phyloP scores from a whole-genome alignment of 2,329 filamentous ascomycete species.

The Ramularia endophylla region DNA sequence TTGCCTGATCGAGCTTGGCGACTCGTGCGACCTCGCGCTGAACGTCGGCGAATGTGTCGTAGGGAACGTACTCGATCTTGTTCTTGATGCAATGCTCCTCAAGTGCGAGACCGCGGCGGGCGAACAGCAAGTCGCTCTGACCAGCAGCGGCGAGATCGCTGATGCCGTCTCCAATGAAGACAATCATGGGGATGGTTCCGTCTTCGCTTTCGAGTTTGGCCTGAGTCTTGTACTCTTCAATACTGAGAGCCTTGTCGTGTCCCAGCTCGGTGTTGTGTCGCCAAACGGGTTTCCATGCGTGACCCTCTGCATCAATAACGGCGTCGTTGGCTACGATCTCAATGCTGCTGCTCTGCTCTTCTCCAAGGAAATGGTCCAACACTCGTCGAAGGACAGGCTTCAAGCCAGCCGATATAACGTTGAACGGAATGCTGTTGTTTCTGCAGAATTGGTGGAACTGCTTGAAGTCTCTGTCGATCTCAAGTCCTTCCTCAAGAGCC shows the following conservation, averaged over 20 bases:
- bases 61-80: slow-evolving; percentile 54
- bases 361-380: slow-evolving; percentile 59
- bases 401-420: slow-evolving; percentile 62
- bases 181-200: slow-evolving; percentile 58
- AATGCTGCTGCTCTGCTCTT: slow-evolving; percentile 54
- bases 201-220: slow-evolving; percentile 52
- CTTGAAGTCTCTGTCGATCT: slow-evolving; percentile 59
- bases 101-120: slow-evolving; percentile 56
- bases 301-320: slow-evolving; percentile 52
- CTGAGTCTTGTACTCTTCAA: slow-evolving; percentile 53
- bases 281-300: slow-evolving; percentile 61
- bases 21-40: slow-evolving; percentile 55
- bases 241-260: slow-evolving; percentile 61
- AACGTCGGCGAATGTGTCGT: slow-evolving; percentile 62
- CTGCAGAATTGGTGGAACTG: slow-evolving; percentile 61
- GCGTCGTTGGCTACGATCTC: slow-evolving; percentile 65
- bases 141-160: slow-evolving; percentile 61
- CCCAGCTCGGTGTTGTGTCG: slow-evolving; percentile 59
- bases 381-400: slow-evolving; percentile 59
- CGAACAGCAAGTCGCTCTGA: slow-evolving; percentile 63
- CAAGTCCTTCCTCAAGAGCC: slow-evolving; percentile 55
- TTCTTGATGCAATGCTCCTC: slow-evolving; percentile 63
- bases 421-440: slow-evolving; percentile 59
- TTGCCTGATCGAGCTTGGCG: slow-evolving; percentile 53
- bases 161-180: slow-evolving; percentile 66